A percentile compares a stretch with the other conserved stretches of the same genome.
These are phyloP conservation scores for Pisolithus microcarpus DNA, from an alignment of 768 basidiomycete genomes.

Conservation along the genomic window DNA sequence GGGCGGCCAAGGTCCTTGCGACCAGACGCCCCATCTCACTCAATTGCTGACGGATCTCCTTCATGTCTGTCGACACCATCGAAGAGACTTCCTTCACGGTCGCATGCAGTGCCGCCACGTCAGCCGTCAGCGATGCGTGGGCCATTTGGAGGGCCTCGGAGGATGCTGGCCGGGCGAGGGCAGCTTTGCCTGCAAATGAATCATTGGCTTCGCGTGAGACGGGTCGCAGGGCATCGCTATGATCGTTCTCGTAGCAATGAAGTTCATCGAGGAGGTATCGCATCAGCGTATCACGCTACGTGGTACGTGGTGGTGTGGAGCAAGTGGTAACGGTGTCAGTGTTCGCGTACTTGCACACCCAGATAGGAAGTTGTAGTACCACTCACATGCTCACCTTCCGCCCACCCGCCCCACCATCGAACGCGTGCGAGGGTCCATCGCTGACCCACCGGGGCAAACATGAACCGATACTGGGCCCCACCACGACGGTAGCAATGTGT, in stretches of 20 bases:
- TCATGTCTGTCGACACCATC: too few relatives aligned
- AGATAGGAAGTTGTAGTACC: not conserved
- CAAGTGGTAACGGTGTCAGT: not conserved
- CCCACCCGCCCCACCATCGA: too few relatives aligned
- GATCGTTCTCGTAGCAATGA: slow-evolving; percentile 18
- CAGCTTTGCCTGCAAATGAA: not conserved
- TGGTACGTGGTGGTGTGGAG: not conserved
- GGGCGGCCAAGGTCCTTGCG: too few relatives aligned
- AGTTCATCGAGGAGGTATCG: slow-evolving; percentile 25
- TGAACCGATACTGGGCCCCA: too few relatives aligned
- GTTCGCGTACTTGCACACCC: not conserved
- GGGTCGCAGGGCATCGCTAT: slow-evolving; percentile 11
- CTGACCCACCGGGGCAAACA: too few relatives aligned
- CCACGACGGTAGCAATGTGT: too few relatives aligned
- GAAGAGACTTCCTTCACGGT: not conserved
- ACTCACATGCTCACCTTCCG: slow-evolving; percentile 14
- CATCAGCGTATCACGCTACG: slow-evolving; percentile 3
- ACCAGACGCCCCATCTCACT: not conserved
- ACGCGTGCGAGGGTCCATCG: too few relatives aligned
- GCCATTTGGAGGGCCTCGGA: not conserved
- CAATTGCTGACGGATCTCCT: not conserved
- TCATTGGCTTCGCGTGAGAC: not conserved
- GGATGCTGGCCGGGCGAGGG: not conserved
- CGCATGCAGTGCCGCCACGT: not conserved
- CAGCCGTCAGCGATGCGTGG: not conserved